phyloP scores from a whole-genome alignment of 305 asterid species.

The Rubia tinctorum region DNA sequence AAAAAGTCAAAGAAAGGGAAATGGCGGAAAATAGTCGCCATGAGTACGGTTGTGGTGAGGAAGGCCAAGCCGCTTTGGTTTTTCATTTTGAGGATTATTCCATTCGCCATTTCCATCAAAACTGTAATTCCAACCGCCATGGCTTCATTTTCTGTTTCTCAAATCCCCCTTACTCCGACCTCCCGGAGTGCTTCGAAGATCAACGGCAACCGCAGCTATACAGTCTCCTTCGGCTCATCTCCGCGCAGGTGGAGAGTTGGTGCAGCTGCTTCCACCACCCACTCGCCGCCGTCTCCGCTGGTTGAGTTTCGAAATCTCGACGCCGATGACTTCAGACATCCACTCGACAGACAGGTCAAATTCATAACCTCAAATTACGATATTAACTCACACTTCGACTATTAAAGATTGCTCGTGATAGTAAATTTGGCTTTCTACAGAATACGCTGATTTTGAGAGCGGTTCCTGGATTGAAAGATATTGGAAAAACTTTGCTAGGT shows the following conservation, averaged over 20 bases:
- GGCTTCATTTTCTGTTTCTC: constrained; percentile 56
- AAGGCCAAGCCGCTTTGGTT: neutral
- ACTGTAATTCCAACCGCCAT: constrained; percentile 11
- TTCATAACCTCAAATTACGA: neutral
- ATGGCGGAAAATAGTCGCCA: constrained; percentile 50
- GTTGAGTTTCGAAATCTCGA: constrained; percentile 60
- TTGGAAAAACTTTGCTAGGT: constrained; percentile 88
- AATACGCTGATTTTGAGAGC: constrained; percentile 89
- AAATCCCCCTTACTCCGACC: constrained; percentile 13
- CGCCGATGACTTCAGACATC: constrained; percentile 94
- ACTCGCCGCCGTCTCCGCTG: neutral
- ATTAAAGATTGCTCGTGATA: neutral
- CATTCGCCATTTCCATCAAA: neutral
- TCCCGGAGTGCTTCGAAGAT: neutral
- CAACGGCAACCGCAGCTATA: neutral
- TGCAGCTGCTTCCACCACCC: neutral
- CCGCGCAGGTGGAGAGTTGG: constrained; percentile 18
- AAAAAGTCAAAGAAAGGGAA: constrained; percentile 52
- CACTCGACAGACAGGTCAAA: constrained; percentile 85
- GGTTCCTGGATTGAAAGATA: constrained; percentile 78
- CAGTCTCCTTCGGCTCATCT: constrained; percentile 17
- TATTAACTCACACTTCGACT: neutral
- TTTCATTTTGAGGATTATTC: neutral
- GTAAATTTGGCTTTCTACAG: constrained; percentile 30
- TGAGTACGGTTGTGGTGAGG: constrained; percentile 46